Conservation (phyloP, 2,329 filamentous ascomycete genomes). For the Cladosporium sp. region DNA sequence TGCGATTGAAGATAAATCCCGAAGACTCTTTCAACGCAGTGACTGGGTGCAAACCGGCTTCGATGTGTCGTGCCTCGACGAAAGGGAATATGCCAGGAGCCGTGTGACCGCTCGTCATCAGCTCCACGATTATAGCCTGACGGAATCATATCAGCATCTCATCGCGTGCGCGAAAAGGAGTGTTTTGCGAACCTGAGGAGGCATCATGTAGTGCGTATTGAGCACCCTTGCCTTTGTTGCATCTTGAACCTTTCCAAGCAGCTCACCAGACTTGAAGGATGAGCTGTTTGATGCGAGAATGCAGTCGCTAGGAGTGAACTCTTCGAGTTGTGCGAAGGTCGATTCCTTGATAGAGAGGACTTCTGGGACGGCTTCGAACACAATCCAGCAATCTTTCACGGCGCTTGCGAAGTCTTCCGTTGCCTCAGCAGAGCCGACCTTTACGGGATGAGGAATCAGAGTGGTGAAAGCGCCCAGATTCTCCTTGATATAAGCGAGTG, state of each 20-base stretch:
- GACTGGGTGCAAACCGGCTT: slow-evolving; percentile 37
- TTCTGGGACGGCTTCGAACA: slow-evolving; percentile 47
- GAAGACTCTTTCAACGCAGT: slow-evolving; percentile 47
- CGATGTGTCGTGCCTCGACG: slow-evolving; percentile 24
- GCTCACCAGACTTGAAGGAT: slow-evolving; percentile 49
- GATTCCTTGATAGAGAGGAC: slow-evolving; percentile 45
- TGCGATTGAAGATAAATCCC: slow-evolving; percentile 52
- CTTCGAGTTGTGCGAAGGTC: slow-evolving; percentile 47
- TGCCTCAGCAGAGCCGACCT: slow-evolving; percentile 19
- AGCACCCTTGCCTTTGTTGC: slow-evolving; percentile 38
- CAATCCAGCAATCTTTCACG: slow-evolving; percentile 47
- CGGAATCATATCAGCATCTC: slow-evolving; percentile 25
- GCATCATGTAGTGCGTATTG: slow-evolving; percentile 54
- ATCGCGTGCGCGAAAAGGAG: too few species aligned
- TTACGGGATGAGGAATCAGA: slow-evolving; percentile 18
- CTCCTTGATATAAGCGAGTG: slow-evolving; percentile 38
- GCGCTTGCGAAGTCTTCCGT: slow-evolving; percentile 38
- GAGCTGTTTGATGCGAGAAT: slow-evolving; percentile 51
- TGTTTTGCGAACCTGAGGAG: slow-evolving; percentile 35
- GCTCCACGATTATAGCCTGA: slow-evolving; percentile 47
- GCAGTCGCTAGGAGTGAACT: slow-evolving; percentile 39
- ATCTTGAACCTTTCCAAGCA: slow-evolving; percentile 42
- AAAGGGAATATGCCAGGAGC: slow-evolving; percentile 42
- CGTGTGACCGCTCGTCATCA: slow-evolving; percentile 52
- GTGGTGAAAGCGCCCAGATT: too few species aligned